Base-by-base conservation (phyloP, 2,329 filamentous ascomycete genomes). In the Cladobotryum mycophilum region DNA sequence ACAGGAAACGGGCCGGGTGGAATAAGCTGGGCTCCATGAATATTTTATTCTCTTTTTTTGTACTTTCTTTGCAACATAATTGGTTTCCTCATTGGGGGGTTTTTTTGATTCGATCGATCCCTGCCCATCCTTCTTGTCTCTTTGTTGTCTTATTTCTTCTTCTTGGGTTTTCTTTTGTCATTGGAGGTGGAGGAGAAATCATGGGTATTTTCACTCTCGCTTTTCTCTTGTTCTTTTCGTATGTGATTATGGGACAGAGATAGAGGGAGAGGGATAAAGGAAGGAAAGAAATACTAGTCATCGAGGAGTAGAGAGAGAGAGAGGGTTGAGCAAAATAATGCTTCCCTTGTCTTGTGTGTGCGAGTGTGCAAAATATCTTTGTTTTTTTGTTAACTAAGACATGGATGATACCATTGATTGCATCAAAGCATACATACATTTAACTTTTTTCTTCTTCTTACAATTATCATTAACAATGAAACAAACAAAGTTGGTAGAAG, bases 331-430 rank as follows among this genome's bases (percentile, higher is more conserved):
- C 25, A 4, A 4, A 11, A 30, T 30, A 30, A 30, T 30, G 25
- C 25, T 30, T 3, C 25, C 25, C 25, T 30, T 6, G 25, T 30
- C 25, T 30, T 43, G 43, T 34, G 43, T 34, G 35, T 37, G 15
- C 22, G 22, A 47, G 41, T 48, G 38, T 45, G 40, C 41, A 53
- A 48, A 61, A 59, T 60, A 61, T 57, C 52, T 49, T 41, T 51
- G 54, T 55, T 60, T 54, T 60, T 63, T 64, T 60, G 53, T 56
- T 60, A 56, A 55, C 58, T 58, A 59, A 62, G 56, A 66, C 61
- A 69, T 65, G 67, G 67, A 70, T 68, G 68, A 70, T 70, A 70
- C 68, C 68, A 70, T 64, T 65, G 64, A 67, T 64, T 45, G 64
- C 68, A 67, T 66, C 59, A 51, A 65, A 47, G 48, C 50, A 53